phyloP scores from a whole-genome alignment of 2,329 filamentous ascomycete genomes.

The Colletotrichum neosansevieriae region DNA sequence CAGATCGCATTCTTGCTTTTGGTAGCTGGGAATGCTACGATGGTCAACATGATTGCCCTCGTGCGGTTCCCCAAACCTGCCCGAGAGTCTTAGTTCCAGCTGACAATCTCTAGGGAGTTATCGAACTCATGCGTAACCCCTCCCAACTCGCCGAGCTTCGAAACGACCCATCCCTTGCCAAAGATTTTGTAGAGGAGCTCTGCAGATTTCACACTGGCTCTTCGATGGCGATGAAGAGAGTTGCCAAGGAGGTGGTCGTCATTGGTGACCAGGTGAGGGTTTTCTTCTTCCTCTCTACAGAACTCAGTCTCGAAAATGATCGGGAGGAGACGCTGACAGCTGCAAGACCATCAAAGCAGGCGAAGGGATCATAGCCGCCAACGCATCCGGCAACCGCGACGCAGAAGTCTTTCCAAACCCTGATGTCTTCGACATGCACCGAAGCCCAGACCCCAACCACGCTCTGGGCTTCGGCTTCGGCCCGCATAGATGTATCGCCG shows the following conservation, averaged over 20 bases:
- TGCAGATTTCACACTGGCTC: conserved; percentile 62
- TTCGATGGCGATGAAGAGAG: conserved; percentile 59
- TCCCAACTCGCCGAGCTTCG: conserved; percentile 56
- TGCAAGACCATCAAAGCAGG: conserved; percentile 53
- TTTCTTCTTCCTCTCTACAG: not conserved
- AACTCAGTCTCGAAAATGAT: too few relatives aligned
- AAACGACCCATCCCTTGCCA: conserved; percentile 51
- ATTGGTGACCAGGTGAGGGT: conserved; percentile 54
- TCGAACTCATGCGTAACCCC: conserved; percentile 58
- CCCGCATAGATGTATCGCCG: conserved; percentile 59
- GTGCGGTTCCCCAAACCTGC: conserved; percentile 44
- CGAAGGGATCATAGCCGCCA: conserved; percentile 61
- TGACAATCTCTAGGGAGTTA: conserved; percentile 51
- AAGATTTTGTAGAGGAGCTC: conserved; percentile 60
- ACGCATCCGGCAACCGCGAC: conserved; percentile 61
- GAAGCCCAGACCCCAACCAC: conserved; percentile 48
- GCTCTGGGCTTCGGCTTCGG: conserved; percentile 61
- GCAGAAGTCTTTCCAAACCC: conserved; percentile 56
- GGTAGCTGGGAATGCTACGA: conserved; percentile 64
- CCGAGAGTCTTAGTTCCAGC: accelerated
- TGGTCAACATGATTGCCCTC: conserved; percentile 63
- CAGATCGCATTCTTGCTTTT: conserved; percentile 63
- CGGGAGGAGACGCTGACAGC: not conserved
- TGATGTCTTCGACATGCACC: conserved; percentile 58
- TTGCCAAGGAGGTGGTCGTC: conserved; percentile 60